Evolutionary conservation across 2,329 filamentous ascomycete genomes (phyloP), one percentile per base, ranked within the genome.

Genomic region (Botrytis cinerea): DNA sequence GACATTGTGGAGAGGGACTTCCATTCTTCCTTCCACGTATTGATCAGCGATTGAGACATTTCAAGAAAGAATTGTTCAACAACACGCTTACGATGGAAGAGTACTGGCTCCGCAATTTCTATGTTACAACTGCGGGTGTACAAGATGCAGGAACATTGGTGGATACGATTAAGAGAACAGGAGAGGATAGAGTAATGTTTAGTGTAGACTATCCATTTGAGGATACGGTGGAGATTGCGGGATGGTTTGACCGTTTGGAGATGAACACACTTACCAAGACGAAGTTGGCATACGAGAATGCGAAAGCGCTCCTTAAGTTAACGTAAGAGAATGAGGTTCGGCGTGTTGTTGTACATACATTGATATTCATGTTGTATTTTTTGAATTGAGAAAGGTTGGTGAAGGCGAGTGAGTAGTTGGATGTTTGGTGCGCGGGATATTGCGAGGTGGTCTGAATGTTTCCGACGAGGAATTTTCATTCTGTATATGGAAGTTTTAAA

Each of bases 101-200:
- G 10, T 86, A 89, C 16, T 90, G 85, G 83, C 82, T 85, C 63
- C 81, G 84, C 74, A 89, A 90, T 70, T 81, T 89, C n/a, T 89
- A 85, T 83, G 80, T 89, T 43, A 89, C 87, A 1, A 88, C 87
- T 6, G 85, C 83, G 62, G 87, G 87, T 4, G 83, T 46, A 82
- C 81, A 73, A 84, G 84, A 45, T 77, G 88, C 80, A 10, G 81
- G 83, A 82, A 81, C 73, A 7, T 77, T 85, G 8, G 67, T 84
- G 67, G 75, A 83, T 71, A 85, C 85, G 14, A 85, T 84, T 7
- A 83, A 80, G 59, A 80, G 84, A 28, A 72, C 71, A 1, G 75
- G 77, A 0, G 75, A 75, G 48, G 86, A 89, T 40, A 81, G 82
- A 18, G 83, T 90, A 2, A 75, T 90, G 78, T 89, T 86, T 76